Conservation (phyloP, 202 grass and related monocot species). For the Panicum virgatum region DNA sequence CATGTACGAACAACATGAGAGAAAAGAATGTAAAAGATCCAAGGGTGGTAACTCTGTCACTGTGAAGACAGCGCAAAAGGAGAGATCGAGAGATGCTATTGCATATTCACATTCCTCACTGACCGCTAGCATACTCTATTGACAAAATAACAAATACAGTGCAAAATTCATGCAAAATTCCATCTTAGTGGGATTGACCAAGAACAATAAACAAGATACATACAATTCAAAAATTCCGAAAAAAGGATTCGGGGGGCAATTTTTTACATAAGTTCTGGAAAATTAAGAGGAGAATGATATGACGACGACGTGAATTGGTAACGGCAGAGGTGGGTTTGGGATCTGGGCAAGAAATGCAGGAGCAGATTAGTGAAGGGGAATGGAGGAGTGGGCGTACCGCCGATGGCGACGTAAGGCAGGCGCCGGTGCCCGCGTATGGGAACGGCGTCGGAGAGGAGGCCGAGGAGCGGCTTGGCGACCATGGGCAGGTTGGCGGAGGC, state of each 20-base stretch:
- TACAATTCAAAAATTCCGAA: not conserved
- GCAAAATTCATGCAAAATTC: not conserved
- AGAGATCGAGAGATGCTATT: not conserved
- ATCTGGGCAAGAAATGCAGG: slow-evolving; percentile 35
- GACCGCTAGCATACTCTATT: not conserved
- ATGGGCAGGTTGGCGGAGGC: slow-evolving; percentile 90
- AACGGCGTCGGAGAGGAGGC: slow-evolving; percentile 88
- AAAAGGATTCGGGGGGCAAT: not conserved
- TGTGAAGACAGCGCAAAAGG: slow-evolving; percentile 22
- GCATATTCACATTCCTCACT: not conserved
- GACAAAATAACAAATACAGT: not conserved
- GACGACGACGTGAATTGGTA: not conserved
- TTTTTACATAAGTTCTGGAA: slow-evolving; percentile 1
- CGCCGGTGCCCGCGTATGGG: slow-evolving; percentile 66
- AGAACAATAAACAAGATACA: not conserved
- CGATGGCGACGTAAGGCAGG: slow-evolving; percentile 92
- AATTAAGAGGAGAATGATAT: not conserved
- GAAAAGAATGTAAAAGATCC: slow-evolving; percentile 25
- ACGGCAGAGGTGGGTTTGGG: not conserved
- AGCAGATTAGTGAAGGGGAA: not conserved
- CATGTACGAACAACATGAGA: slow-evolving; percentile 30
- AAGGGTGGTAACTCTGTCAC: not conserved
- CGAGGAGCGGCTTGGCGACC: slow-evolving; percentile 89
- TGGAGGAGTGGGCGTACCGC: slow-evolving; percentile 48
- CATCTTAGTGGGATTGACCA: not conserved